Base-by-base conservation (phyloP, 129 eudicot genomes). In the carrot (Daucus carota) region DNA sequence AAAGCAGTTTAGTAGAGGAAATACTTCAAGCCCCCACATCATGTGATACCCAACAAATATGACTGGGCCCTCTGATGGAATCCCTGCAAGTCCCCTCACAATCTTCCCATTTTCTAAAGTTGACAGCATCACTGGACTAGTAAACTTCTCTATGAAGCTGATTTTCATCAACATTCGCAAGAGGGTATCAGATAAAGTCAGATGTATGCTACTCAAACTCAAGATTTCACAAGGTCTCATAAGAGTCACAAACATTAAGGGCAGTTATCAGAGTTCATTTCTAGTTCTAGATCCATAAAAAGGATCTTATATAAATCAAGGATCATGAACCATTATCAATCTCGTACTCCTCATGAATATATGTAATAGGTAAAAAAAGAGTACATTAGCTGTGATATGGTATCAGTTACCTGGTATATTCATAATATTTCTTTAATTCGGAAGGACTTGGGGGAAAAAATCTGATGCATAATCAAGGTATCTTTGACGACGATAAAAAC, bases 31-130 rank as follows among this genome's bases (percentile, higher is more conserved):
- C 24, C 96, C 98, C 32, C 85, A 68, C 89, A 93, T 70, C 96
- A 88, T 93, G 82, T 90, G 98, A 71, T 93, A 87, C 33, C 97
- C 97, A 63, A 93, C 97, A 79, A 83, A 76, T 65, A 93, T 10
- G n/a, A 93, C 96, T 5, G 97, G 97, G 32, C 98, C 98, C 70
- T 93, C 89, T 3, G 82, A 81, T 70, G 98, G 96, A 76, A 93
- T 84, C 81, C 92, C 98, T 6, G 69, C 90, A 66, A 90, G 92
- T 34, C 96, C 88, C 75, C 84, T 82, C 46, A 90, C 88, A 70
- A 93, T 77, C 75, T 84, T 81, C 71, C 96, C 96, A 80, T 81
- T 79, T 48, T 85, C 96, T 52, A 87, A 73, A 47, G 97, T 90
- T 50, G 98, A 88, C 28, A 93, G 80, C 90, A 93, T 87, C 81